A percentile compares a stretch with the other conserved stretches of the same genome.
phyloP scores from a whole-genome alignment of 2,329 filamentous ascomycete genomes.

The Aspergillus fijiensis region DNA sequence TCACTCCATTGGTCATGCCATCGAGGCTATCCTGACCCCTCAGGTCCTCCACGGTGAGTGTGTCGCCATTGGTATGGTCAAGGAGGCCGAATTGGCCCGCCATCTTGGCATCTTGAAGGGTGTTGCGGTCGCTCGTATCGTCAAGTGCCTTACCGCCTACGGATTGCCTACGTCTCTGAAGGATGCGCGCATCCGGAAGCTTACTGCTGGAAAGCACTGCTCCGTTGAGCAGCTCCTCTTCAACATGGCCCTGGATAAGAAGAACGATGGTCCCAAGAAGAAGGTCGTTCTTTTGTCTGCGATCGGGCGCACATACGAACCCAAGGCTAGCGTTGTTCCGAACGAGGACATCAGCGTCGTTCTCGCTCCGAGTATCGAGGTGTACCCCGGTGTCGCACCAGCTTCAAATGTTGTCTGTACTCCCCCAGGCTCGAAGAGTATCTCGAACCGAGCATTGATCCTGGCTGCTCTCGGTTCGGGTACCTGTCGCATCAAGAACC shows the following conservation, averaged over 20 bases:
- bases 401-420: constrained; percentile 70
- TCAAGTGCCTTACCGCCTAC: constrained; percentile 94
- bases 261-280: constrained; percentile 93
- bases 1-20: constrained; percentile 95
- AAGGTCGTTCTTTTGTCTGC: constrained; percentile 90
- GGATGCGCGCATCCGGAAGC: constrained; percentile 76
- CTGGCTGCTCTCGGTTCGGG: constrained; percentile 86
- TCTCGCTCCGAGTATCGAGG: constrained; percentile 73
- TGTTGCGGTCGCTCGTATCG: constrained; percentile 81
- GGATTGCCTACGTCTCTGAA: constrained; percentile 80
- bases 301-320: constrained; percentile 85
- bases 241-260: constrained; percentile 98
- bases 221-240: constrained; percentile 79
- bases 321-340: constrained; percentile 82
- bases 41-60: constrained; percentile 95
- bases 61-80: constrained; percentile 97
- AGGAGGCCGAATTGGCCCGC: constrained; percentile 89
- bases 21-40: constrained; percentile 91
- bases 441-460: constrained; percentile 93
- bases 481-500: constrained; percentile 82
- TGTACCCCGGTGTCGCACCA: constrained; percentile 69
- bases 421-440: constrained; percentile 94
- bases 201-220: constrained; percentile 84
- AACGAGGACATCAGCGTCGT: constrained; percentile 81
- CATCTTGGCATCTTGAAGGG: constrained; percentile 82